Evolutionary conservation across 2,329 filamentous ascomycete genomes (phyloP), one percentile per base, ranked within the genome.

Genomic region (Penicillium brevicompactum): DNA sequence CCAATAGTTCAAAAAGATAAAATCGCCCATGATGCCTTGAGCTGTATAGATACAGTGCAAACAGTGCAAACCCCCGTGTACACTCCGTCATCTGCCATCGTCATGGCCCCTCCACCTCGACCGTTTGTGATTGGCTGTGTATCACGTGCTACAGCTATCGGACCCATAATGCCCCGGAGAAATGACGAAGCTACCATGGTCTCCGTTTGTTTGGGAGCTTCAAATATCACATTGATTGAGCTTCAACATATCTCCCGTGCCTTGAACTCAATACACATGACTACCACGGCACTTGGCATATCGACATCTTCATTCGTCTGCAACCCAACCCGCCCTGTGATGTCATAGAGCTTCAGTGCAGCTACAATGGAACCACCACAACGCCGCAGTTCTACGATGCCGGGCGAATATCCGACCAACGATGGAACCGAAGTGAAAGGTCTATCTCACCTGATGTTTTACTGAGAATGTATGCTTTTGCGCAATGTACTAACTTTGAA

Each of bases 301-400:
- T 37, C 34, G 6, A n/a, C 10, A 37, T 22, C 8, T 13, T 16
- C 32, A 13, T 16, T 21, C 18, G 5, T 41, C 16, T 10, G 21
- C 4, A 8, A n/a, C 14, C 5, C 10, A 11, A 1, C 31, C 22
- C 27, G 5, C 30, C n/a, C 30, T 42, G 45, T 53, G 51, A 53
- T 49, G 51, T 53, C 51, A 53, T 49, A 9, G n/a, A 27, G 27
- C 50, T 27, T 45, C 27, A 22, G 46, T 10, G n/a, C 31, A 47
- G 22, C 10, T 24, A 13, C 4, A 3, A 53, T 53, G 51, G 45
- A 53, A 49, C 37, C 41, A 42, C 34, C 38, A 43, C 37, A 46
- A 11, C 45, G 27, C 8, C 51, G 45, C 31, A 46, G 37, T 27
- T 52, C 37, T 21, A 32, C 21, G 8, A 30, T 49, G 48, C 34